Evolutionary conservation across 2,329 filamentous ascomycete species (phyloP).

Genomic region (Microcyclospora pomicola): DNA sequence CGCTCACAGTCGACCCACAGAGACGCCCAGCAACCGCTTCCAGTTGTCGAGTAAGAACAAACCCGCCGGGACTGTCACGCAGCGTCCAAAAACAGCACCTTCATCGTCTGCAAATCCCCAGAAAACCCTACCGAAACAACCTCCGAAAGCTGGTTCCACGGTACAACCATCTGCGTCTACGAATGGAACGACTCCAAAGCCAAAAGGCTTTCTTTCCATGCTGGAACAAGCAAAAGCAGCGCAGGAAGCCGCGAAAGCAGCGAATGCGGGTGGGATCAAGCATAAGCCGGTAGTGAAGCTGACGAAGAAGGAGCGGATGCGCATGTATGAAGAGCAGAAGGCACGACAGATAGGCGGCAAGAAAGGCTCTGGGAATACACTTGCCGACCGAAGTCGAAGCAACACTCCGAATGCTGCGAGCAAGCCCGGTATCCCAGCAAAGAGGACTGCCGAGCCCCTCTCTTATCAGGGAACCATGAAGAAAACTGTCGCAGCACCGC

Average conservation of each 20-base stretch:
- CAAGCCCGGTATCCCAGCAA: constrained; percentile 1
- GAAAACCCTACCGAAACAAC: constrained; percentile 5
- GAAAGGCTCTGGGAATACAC: constrained; percentile 12
- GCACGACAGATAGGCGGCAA: constrained; percentile 28
- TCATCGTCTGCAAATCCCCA: constrained; percentile 3
- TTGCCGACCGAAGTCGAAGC: constrained; percentile 18
- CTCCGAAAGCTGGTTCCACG: constrained; percentile 6
- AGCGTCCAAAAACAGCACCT: constrained; percentile 1
- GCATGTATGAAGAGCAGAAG: constrained; percentile 27
- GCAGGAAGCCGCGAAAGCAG: constrained; percentile 43
- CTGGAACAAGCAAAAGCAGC: constrained; percentile 57
- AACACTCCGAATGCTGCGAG: constrained; percentile 11
- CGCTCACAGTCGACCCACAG: constrained; percentile 17
- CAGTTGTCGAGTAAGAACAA: constrained; percentile 5
- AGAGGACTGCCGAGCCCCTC: constrained; percentile 20
- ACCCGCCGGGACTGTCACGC: constrained; percentile 6
- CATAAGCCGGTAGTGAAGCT: constrained; percentile 58
- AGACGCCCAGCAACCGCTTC: constrained; percentile 7
- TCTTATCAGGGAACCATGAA: constrained; percentile 31
- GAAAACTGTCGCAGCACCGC: constrained; percentile 10
- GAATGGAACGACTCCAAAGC: constrained; percentile 18
- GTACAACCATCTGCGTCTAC: constrained; percentile 9
- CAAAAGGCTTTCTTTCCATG: constrained; percentile 58
- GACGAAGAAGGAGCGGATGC: constrained; percentile 41
- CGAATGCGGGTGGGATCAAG: constrained; percentile 54